Percentiles rank a stretch among this genome's conserved stretches.
phyloP scores from a whole-genome alignment of 768 basidiomycete species.

The Auricularia auricula-judae region DNA sequence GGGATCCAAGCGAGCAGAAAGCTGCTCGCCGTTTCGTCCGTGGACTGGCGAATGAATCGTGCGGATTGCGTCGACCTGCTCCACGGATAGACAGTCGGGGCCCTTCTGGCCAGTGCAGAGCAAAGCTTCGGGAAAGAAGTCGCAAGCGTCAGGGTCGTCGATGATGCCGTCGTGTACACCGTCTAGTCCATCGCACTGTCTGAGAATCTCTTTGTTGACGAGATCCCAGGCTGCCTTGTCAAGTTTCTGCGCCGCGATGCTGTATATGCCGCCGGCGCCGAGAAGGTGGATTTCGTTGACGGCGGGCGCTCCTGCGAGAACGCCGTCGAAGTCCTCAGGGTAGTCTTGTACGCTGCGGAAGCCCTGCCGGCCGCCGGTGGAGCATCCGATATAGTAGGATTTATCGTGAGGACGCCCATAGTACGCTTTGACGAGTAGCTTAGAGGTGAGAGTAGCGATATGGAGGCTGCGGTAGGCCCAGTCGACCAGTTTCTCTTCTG shows the following conservation, averaged over 20 bases:
- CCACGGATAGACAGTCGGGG: constrained; percentile 15
- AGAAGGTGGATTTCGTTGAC: constrained; percentile 9
- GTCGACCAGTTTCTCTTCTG: constrained; percentile 19
- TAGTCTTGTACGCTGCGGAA: constrained; percentile 15
- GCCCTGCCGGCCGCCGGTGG: constrained; percentile 22
- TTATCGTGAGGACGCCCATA: constrained; percentile 12
- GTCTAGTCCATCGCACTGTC: constrained; percentile 22
- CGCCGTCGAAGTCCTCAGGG: constrained; percentile 23
- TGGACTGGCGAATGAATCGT: constrained; percentile 18
- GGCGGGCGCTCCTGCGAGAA: constrained; percentile 22
- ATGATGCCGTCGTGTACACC: constrained; percentile 22
- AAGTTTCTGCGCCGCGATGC: background rate
- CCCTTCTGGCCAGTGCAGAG: constrained; percentile 11
- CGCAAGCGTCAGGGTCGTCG: constrained; percentile 16
- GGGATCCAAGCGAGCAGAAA: constrained; percentile 19
- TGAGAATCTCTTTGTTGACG: constrained; percentile 19
- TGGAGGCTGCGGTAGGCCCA: constrained; percentile 19
- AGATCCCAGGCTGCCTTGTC: constrained; percentile 9
- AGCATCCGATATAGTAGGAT: constrained; percentile 22
- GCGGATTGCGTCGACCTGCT: constrained; percentile 18
- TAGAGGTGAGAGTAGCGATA: constrained; percentile 15
- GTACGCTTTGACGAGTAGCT: constrained; percentile 18
- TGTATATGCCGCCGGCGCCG: background rate
- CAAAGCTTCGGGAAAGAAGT: constrained; percentile 20
- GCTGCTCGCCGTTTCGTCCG: constrained; percentile 15